Evolutionary conservation across 208 protist genomes (phyloP), one percentile per base, ranked within the genome.

Genomic region (Acanthamoeba lenticulata): DNA sequence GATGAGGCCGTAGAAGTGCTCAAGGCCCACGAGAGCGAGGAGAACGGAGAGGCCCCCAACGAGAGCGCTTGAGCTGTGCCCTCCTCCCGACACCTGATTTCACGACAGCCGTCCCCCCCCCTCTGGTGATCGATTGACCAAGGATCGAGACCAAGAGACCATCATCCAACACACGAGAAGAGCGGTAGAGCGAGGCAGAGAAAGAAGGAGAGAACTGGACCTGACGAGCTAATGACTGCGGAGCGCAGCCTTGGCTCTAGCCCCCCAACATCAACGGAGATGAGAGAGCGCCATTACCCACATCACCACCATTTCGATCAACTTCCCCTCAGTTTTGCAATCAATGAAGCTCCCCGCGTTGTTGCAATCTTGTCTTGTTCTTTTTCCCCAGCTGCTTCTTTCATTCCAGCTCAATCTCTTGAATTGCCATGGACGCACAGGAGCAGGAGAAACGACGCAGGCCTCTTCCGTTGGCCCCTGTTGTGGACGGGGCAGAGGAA

Each of bases 1-100:
- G 96, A 97, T 15, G 99, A 99, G 97, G 99, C 99, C 32, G 92
- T 99, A 77, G 96, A 98, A 34, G 99, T 99, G 94, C 98, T 99
- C 67, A 97, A 98, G 44, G 90, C 44, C 34, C 74, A 94, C 69
- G 60, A 49, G 60, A 13, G 29, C 40, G 42, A 92, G 86, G 42
- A 92, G 86, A 55, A 74, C 52, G 86, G 62, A 47, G 86, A 92
- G 6, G 81, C 72, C 72, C 40, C 72, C 40, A 83, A 83, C 72
- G 72, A 83, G 40, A 83, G 72, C 40, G 72, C 72, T 49, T 83
- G 72, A 83, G 72, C 11, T 7, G n/a, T 29, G 27, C 62, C 11
- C 11, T 11, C 62, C 62, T 11, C n/a, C 62, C 62, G 11, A 60
- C 52, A 9, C 52, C 4, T 2, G 11, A 60, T 21, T 3, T 21